These are phyloP conservation scores for Nyctanthes arbortristis DNA, from an alignment of 257 asterid genomes.

Conservation along the genomic window DNA sequence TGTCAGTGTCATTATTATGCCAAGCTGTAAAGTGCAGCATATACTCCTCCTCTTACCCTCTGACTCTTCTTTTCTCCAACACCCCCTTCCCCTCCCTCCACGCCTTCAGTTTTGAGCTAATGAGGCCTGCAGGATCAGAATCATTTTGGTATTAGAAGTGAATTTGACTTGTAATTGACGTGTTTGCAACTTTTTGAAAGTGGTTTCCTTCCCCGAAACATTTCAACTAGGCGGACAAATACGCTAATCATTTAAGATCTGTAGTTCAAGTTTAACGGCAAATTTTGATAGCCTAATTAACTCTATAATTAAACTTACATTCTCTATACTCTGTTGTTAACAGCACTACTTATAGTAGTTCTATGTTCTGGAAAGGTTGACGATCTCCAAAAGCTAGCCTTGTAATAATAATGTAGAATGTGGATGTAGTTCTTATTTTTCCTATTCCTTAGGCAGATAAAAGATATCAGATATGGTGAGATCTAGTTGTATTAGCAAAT, in stretches of 20 bases:
- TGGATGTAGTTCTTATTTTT: neutral
- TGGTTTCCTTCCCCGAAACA: neutral
- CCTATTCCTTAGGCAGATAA: neutral
- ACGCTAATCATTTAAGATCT: too few relatives aligned
- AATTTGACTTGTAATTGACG: neutral
- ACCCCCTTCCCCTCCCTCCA: neutral
- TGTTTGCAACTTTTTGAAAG: neutral
- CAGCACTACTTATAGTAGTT: too few relatives aligned
- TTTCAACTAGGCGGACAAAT: neutral
- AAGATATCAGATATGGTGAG: too few relatives aligned
- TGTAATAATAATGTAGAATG: too few relatives aligned
- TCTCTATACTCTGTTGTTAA: too few relatives aligned
- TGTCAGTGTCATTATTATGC: neutral
- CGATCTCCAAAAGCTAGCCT: neutral
- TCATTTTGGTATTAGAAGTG: neutral
- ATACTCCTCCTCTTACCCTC: neutral
- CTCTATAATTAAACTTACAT: neutral
- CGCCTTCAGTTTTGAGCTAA: neutral
- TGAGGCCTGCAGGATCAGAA: neutral
- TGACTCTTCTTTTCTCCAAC: too few relatives aligned
- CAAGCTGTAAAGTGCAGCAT: neutral
- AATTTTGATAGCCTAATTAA: neutral
- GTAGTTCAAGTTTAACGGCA: too few relatives aligned
- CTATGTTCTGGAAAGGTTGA: neutral
- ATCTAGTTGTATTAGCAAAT: too few relatives aligned